A percentile compares a stretch with the other conserved stretches of the same genome.
These are phyloP conservation scores for Yamadazyma friedrichii DNA, from an alignment of 1,139 yeast genomes.

Conservation along the genomic window DNA sequence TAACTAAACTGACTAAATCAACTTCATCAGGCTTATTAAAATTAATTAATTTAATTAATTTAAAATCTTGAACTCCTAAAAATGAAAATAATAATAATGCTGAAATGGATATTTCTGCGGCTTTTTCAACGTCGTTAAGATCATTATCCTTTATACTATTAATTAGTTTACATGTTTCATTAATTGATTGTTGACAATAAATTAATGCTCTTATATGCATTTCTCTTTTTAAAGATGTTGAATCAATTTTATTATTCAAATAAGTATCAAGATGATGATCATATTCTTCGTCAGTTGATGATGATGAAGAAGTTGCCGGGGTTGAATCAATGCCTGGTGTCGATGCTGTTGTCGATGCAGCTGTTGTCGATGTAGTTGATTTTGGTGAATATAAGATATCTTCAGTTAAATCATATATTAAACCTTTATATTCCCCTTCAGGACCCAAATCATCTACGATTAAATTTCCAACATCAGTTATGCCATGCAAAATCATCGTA, in stretches of 20 bases:
- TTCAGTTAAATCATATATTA: conserved; percentile 2
- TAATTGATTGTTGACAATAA: conserved; percentile 21
- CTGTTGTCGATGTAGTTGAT: too few relatives aligned
- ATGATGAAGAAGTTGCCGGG: neutral
- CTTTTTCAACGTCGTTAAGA: conserved; percentile 4
- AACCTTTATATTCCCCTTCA: conserved; percentile 2
- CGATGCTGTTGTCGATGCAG: too few relatives aligned
- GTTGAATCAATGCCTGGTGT: too few relatives aligned
- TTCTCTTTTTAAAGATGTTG: neutral
- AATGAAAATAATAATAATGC: conserved; percentile 27
- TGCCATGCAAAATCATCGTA: conserved; percentile 3
- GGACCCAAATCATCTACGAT: conserved; percentile 7
- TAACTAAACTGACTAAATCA: conserved; percentile 22
- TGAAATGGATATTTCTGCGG: conserved; percentile 24
- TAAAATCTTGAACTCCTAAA: conserved; percentile 30
- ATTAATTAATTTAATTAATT: conserved; percentile 24
- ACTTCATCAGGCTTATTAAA: conserved; percentile 16
- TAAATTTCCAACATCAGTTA: conserved; percentile 2
- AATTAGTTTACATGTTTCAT: conserved; percentile 8
- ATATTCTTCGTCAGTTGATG: neutral
- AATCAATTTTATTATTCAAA: neutral
- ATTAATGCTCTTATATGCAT: conserved; percentile 16
- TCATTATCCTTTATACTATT: conserved; percentile 6
- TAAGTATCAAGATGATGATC: neutral
- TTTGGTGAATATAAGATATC: too few relatives aligned